Percentiles rank a stretch among this genome's conserved stretches.
These are phyloP conservation scores for Crassisporium funariophilum DNA, from an alignment of 768 basidiomycete genomes.

Conservation along the genomic window DNA sequence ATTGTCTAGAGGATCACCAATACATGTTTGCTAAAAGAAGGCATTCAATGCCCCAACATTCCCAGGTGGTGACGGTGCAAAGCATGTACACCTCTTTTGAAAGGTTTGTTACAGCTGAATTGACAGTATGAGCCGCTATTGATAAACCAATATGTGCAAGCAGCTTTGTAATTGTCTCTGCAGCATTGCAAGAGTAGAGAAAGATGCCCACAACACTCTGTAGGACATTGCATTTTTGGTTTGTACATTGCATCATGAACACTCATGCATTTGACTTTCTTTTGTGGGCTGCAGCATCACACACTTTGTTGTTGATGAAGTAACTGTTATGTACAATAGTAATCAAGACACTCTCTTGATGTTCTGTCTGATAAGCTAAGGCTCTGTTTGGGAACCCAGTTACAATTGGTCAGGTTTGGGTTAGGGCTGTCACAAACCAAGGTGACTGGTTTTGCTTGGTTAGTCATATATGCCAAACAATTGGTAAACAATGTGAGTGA, in stretches of 20 bases:
- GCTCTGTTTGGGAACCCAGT: too few relatives aligned
- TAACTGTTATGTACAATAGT: too few relatives aligned
- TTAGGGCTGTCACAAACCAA: too few relatives aligned
- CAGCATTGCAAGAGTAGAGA: conserved; percentile 7
- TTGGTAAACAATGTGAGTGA: too few relatives aligned
- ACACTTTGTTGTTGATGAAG: too few relatives aligned
- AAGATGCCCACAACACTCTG: conserved; percentile 13
- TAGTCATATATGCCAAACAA: too few relatives aligned
- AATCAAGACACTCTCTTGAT: too few relatives aligned
- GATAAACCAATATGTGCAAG: conserved; percentile 32
- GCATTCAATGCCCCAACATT: conserved; percentile 21
- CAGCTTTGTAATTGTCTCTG: conserved; percentile 6
- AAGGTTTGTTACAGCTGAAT: conserved; percentile 23
- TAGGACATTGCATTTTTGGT: conserved; percentile 11
- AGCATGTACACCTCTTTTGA: conserved; percentile 19
- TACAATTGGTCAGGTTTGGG: too few relatives aligned
- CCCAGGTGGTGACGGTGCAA: conserved; percentile 16
- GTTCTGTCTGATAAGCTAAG: too few relatives aligned
- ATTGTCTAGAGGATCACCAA: conserved; percentile 23
- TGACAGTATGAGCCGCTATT: conserved; percentile 26
- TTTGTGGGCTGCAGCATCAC: conserved; percentile 8
- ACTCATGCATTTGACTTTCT: conserved; percentile 11
- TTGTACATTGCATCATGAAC: conserved; percentile 17
- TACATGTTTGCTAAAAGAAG: conserved; percentile 21
- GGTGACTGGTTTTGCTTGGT: too few relatives aligned